Conservation (phyloP, 441 rosid species). For the Bocquillonia castaneifolia region DNA sequence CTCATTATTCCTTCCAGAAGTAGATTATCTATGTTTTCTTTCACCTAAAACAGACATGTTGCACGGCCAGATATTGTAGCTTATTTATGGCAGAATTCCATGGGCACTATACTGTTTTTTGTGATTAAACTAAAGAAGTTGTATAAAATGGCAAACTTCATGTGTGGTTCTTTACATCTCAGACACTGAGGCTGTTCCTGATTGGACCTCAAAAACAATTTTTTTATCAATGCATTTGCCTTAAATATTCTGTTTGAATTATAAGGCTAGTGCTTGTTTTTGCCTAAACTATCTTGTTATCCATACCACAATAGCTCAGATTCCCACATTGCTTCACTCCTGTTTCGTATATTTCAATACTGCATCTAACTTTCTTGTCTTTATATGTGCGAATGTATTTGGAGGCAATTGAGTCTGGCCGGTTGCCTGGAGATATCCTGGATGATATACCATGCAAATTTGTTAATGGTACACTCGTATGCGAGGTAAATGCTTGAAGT, state of each 20-base stretch:
- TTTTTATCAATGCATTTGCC: not conserved
- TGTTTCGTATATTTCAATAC: not conserved
- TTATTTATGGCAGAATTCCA: not conserved
- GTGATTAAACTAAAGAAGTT: not conserved
- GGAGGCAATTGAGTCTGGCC: slow-evolving; percentile 89
- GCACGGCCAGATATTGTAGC: not conserved
- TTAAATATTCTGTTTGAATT: not conserved
- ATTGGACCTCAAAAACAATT: not conserved
- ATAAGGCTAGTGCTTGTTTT: not conserved
- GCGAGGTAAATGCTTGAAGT: slow-evolving; percentile 60
- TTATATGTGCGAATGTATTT: slow-evolving; percentile 19
- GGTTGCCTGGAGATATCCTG: slow-evolving; percentile 77
- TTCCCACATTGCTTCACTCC: no score
- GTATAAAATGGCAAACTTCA: not conserved
- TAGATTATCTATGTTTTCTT: not conserved
- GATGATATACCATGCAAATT: slow-evolving; percentile 78
- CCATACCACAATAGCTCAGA: no score
- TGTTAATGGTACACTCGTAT: slow-evolving; percentile 63
- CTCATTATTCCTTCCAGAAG: not conserved
- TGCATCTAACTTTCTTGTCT: not conserved
- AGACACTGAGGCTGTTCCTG: not conserved
- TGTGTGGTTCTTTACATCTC: not conserved
- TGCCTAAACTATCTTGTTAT: not conserved
- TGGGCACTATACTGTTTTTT: not conserved
- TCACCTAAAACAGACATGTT: not conserved